A percentile compares a stretch with the other conserved stretches of the same genome.
Conservation (phyloP, 371 early-diverging fungal species). For the Rhizopus microsporus region DNA sequence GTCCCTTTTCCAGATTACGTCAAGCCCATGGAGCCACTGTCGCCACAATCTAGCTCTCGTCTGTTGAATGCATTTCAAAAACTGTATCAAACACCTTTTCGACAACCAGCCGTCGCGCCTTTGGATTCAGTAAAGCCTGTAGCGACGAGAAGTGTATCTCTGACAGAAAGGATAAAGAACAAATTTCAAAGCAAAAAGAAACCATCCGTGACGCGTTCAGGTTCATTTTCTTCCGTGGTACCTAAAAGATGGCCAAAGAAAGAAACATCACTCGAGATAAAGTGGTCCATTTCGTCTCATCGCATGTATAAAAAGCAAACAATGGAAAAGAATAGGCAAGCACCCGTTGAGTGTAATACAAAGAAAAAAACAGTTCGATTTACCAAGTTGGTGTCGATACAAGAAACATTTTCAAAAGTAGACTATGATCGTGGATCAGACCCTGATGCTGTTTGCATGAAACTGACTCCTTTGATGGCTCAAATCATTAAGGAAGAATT, state of each 20-base stretch:
- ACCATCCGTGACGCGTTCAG: slow-evolving; percentile 16
- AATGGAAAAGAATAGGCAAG: background rate
- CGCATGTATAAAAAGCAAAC: slow-evolving; percentile 8
- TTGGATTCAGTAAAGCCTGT: slow-evolving; percentile 7
- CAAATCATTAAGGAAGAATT: slow-evolving; percentile 71
- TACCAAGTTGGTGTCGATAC: slow-evolving; percentile 31
- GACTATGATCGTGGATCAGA: slow-evolving; percentile 74
- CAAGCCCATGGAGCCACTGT: slow-evolving; percentile 1
- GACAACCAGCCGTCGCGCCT: slow-evolving; percentile 5
- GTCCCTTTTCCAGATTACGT: slow-evolving; percentile 3
- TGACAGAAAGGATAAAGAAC: slow-evolving; percentile 24
- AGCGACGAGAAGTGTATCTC: slow-evolving; percentile 6
- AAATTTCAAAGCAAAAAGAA: slow-evolving; percentile 20
- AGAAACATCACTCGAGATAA: background rate
- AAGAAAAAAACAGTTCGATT: slow-evolving; percentile 24
- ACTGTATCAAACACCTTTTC: slow-evolving; percentile 3
- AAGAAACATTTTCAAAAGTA: slow-evolving; percentile 63
- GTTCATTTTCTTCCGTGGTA: slow-evolving; percentile 20
- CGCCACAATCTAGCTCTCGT: slow-evolving; percentile 15
- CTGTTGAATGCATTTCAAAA: slow-evolving; percentile 21
- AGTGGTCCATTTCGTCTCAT: slow-evolving; percentile 18
- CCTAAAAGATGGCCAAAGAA: slow-evolving; percentile 5
- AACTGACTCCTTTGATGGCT: slow-evolving; percentile 60
- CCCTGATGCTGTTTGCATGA: slow-evolving; percentile 54
- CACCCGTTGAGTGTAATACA: background rate